Conservation (phyloP, 73 alveolate species). For the Paramecium primaurelia region DNA sequence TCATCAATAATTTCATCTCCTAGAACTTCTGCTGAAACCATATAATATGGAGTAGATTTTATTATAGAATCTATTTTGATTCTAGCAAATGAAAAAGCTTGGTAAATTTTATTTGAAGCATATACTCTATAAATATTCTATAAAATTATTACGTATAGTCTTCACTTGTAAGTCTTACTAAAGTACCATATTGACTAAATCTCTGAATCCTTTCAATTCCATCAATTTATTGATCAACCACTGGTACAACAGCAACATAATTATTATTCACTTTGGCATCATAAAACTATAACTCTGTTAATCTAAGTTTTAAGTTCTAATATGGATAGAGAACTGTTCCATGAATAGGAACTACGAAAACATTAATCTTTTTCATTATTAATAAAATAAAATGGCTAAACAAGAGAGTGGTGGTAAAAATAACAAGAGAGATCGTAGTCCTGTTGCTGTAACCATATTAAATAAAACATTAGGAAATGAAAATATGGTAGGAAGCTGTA, state of each 20-base stretch:
- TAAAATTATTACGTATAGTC: neutral
- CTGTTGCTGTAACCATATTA: slow-evolving; percentile 7
- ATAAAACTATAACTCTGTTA: slow-evolving; percentile 41
- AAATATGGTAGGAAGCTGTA: slow-evolving; percentile 51
- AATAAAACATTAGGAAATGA: slow-evolving; percentile 52
- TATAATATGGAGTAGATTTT: slow-evolving; percentile 7
- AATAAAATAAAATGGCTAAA: slow-evolving; percentile 6
- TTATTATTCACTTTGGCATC: slow-evolving; percentile 2
- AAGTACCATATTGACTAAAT: neutral
- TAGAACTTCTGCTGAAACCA: neutral
- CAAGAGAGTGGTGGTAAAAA: neutral
- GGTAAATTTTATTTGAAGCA: neutral
- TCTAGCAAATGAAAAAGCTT: slow-evolving; percentile 48
- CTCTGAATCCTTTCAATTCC: neutral
- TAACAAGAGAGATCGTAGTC: neutral
- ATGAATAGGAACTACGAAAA: slow-evolving; percentile 41
- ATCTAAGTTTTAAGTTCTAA: slow-evolving; percentile 38
- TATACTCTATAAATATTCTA: neutral
- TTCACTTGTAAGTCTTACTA: neutral
- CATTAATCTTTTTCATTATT: slow-evolving; percentile 57
- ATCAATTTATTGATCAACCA: neutral
- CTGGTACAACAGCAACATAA: neutral
- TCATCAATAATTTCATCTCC: neutral
- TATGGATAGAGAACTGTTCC: slow-evolving; percentile 50
- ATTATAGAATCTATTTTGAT: slow-evolving; percentile 4